phyloP scores from a whole-genome alignment of 2,329 filamentous ascomycete species.

The Trichophyton verrucosum region DNA sequence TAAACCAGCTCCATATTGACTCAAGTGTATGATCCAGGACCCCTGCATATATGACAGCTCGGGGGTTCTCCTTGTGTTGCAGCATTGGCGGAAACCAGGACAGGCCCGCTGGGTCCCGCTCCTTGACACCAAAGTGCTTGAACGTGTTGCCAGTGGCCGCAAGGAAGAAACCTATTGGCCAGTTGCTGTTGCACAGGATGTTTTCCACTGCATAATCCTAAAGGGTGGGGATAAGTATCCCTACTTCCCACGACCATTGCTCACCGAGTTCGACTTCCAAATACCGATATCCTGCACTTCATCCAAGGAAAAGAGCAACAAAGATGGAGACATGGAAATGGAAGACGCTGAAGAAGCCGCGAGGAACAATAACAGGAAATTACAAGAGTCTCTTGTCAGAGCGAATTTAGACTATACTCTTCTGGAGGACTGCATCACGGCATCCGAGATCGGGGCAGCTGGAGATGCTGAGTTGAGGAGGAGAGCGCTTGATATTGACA shows the following conservation, averaged over 20 bases:
- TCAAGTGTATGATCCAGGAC: conserved; percentile 43
- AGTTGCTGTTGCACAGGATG: conserved; percentile 78
- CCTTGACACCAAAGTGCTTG: conserved; percentile 73
- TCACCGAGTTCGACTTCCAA: conserved; percentile 87
- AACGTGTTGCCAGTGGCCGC: conserved; percentile 68
- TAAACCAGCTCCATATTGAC: background rate
- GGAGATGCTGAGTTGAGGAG: conserved; percentile 57
- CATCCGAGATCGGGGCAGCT: conserved; percentile 50
- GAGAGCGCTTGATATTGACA: conserved; percentile 76
- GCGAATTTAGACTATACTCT: conserved; percentile 60
- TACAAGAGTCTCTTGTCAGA: conserved; percentile 75
- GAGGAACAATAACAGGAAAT: conserved; percentile 43
- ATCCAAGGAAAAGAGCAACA: conserved; percentile 26
- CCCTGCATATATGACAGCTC: conserved; percentile 93
- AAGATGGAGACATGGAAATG: conserved; percentile 29
- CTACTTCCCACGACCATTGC: conserved; percentile 78
- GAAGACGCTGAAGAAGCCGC: conserved; percentile 31
- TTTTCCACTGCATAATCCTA: conserved; percentile 97
- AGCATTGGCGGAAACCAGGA: conserved; percentile 79
- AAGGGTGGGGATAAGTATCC: conserved; percentile 90
- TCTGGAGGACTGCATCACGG: conserved; percentile 59
- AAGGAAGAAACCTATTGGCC: conserved; percentile 92
- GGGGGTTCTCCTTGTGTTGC: conserved; percentile 71
- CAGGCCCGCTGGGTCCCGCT: conserved; percentile 86
- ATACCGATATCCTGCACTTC: conserved; percentile 58